Percentiles rank a stretch among this genome's conserved stretches.
Evolutionary conservation across 2,329 filamentous ascomycete species (phyloP).

Genomic region (Corniculantispora saksenae): DNA sequence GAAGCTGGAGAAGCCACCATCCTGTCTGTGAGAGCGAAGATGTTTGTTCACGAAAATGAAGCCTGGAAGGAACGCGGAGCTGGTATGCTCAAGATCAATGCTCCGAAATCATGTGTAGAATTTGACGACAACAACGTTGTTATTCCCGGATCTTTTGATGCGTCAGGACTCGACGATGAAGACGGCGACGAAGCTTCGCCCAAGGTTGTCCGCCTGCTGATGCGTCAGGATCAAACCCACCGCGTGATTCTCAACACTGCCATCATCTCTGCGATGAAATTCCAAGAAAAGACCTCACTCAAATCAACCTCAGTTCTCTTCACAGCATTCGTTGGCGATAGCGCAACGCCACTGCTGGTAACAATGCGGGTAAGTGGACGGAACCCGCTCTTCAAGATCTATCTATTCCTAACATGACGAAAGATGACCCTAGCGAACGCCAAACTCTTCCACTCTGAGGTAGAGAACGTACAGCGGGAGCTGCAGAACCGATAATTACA

Average conservation of each 20-base stretch:
- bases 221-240: constrained; percentile 88
- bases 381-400: too few relatives aligned
- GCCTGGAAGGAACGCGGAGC: constrained; percentile 88
- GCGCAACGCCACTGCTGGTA: constrained; percentile 57
- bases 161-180: constrained; percentile 51
- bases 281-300: constrained; percentile 73
- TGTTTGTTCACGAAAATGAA: constrained; percentile 75
- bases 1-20: constrained; percentile 80
- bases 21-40: constrained; percentile 76
- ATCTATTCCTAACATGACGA: constrained; percentile 13
- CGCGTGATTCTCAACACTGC: constrained; percentile 84
- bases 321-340: constrained; percentile 60
- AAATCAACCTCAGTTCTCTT: constrained; percentile 71
- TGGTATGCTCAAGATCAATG: constrained; percentile 83
- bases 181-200: constrained; percentile 31
- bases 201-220: constrained; percentile 71
- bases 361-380: constrained; percentile 58
- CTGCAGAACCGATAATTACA: constrained; percentile 41
- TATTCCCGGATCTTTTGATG: constrained; percentile 57
- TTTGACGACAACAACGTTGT: constrained; percentile 53
- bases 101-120: constrained; percentile 58
- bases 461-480: constrained; percentile 52
- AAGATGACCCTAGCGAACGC: constrained; percentile 57
- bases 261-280: constrained; percentile 75
- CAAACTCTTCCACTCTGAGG: constrained; percentile 52